phyloP scores from a whole-genome alignment of 345 rosid species.

The Aethionema arabicum region DNA sequence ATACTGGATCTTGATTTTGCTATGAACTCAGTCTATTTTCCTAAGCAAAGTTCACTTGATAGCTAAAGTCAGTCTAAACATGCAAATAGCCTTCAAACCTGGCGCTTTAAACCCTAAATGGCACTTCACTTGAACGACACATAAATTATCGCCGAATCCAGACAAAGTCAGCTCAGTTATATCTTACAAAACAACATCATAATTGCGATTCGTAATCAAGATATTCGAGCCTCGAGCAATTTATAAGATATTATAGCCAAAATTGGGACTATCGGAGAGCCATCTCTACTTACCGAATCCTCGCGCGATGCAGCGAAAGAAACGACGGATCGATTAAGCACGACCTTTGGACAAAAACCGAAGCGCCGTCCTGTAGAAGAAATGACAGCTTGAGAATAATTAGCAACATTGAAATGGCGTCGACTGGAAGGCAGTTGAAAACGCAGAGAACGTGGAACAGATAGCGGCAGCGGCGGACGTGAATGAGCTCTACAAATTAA shows the following conservation, averaged over 20 bases:
- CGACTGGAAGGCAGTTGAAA: slow-evolving; percentile 28
- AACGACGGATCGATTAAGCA: slow-evolving; percentile 39
- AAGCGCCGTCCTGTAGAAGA: slow-evolving; percentile 37
- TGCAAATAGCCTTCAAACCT: not conserved
- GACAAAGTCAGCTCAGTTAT: not conserved
- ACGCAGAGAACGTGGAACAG: slow-evolving; percentile 28
- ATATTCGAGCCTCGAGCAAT: slow-evolving; percentile 1
- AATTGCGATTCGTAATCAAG: not conserved
- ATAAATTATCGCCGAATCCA: slow-evolving; percentile 4
- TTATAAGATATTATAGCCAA: not conserved
- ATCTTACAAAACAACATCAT: not conserved
- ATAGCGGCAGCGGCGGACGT: slow-evolving; percentile 25
- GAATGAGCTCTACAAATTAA: slow-evolving; percentile 27
- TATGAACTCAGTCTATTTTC: not conserved
- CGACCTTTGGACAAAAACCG: slow-evolving; percentile 24
- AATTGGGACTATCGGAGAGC: not conserved
- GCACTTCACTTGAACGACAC: not conserved
- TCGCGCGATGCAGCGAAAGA: slow-evolving; percentile 65
- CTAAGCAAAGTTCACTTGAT: not conserved
- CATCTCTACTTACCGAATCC: slow-evolving; percentile 50
- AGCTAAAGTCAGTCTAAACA: slow-evolving; percentile 1
- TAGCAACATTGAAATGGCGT: slow-evolving; percentile 24
- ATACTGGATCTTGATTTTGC: not conserved
- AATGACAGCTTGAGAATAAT: slow-evolving; percentile 15
- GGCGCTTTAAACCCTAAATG: not conserved